phyloP scores from a whole-genome alignment of 2,329 filamentous ascomycete species.

The Mycosphaerella sp. region DNA sequence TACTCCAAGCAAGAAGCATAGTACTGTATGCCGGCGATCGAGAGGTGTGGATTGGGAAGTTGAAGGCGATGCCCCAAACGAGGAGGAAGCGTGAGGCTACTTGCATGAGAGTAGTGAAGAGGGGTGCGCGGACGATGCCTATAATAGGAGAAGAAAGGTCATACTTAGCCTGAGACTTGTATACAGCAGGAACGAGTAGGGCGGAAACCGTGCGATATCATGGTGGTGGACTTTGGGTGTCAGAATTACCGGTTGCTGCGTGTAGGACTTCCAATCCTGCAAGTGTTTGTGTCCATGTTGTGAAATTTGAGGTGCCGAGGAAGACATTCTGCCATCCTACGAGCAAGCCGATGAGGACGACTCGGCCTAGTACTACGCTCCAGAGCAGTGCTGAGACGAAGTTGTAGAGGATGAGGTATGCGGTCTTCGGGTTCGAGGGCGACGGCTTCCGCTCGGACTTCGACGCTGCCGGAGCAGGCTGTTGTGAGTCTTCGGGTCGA shows the following conservation, averaged over 20 bases:
- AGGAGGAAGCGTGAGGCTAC: slow-evolving; percentile 81
- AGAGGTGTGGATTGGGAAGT: slow-evolving; percentile 61
- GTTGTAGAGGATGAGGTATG: slow-evolving; percentile 84
- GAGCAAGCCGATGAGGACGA: slow-evolving; percentile 48
- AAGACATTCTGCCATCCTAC: slow-evolving; percentile 52
- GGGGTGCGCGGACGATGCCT: slow-evolving; percentile 80
- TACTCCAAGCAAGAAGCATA: slow-evolving; percentile 81
- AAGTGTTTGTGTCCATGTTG: slow-evolving; percentile 74
- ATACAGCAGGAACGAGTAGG: background rate
- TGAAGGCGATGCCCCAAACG: slow-evolving; percentile 75
- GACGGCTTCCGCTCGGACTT: slow-evolving; percentile 10
- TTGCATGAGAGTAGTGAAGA: slow-evolving; percentile 84
- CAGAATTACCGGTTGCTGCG: slow-evolving; percentile 61
- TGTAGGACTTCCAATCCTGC: slow-evolving; percentile 81
- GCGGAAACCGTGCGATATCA: background rate
- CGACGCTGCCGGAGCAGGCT: slow-evolving; percentile 9
- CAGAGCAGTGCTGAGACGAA: slow-evolving; percentile 69
- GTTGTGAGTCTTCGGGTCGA: slow-evolving; percentile 25
- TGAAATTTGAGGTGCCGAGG: slow-evolving; percentile 57
- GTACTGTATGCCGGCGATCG: slow-evolving; percentile 58
- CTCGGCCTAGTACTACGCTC: slow-evolving; percentile 67
- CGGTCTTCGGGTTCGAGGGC: slow-evolving; percentile 29
- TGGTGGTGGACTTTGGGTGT: background rate
- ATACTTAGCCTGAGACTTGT: slow-evolving; percentile 12
- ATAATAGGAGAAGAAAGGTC: slow-evolving; percentile 1